These are phyloP conservation scores for Clonostachys rosea DNA, from an alignment of 2,329 filamentous ascomycete species.

Conservation along the genomic window DNA sequence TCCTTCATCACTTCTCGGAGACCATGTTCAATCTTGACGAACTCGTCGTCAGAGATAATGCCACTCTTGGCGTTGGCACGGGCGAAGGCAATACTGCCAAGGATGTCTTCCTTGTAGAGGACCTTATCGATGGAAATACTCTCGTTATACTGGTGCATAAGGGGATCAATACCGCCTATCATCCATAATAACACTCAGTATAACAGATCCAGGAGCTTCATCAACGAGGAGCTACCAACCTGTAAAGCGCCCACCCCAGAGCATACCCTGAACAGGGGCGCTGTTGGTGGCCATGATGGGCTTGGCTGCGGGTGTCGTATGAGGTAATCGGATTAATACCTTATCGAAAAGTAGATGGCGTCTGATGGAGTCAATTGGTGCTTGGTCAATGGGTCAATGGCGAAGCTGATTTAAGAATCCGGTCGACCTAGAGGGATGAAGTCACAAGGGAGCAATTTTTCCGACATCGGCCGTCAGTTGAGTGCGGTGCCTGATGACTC, in stretches of 20 bases:
- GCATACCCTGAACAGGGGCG: constrained; percentile 13
- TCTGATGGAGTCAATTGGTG: no score
- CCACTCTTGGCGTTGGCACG: constrained; percentile 72
- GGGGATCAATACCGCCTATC: constrained; percentile 62
- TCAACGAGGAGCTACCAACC: constrained; percentile 24
- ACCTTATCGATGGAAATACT: constrained; percentile 74
- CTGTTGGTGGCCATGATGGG: constrained; percentile 4
- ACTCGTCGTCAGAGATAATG: constrained; percentile 70
- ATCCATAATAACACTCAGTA: constrained; percentile 9
- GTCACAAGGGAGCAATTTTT: no score
- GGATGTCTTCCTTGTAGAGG: constrained; percentile 77
- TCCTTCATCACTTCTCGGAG: constrained; percentile 53
- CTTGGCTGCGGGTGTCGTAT: constrained; percentile 14
- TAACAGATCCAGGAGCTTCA: constrained; percentile 16
- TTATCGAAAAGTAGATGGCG: no score
- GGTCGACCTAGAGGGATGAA: no score
- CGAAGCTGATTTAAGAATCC: no score
- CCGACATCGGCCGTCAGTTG: no score
- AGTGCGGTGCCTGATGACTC: no score
- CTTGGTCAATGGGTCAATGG: no score
- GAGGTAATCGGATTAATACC: no score
- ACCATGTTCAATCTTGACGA: constrained; percentile 68
- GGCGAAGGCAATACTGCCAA: constrained; percentile 76
- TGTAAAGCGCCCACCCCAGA: constrained; percentile 47
- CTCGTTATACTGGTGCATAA: constrained; percentile 84